Base-by-base conservation (phyloP, 2,329 filamentous ascomycete genomes). In the Massarina eburnea region DNA sequence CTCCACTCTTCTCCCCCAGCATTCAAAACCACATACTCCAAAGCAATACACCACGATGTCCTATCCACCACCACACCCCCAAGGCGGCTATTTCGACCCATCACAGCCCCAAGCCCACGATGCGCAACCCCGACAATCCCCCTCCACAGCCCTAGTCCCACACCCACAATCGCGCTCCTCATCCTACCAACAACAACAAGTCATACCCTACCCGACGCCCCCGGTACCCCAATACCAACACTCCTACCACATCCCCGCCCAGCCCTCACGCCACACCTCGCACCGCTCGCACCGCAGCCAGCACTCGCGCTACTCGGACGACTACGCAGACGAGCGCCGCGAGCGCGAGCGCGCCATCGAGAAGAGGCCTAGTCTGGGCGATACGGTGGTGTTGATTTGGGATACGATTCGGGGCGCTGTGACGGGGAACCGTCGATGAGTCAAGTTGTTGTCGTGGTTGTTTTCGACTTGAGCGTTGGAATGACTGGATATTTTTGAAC, bases 331-430 rank as follows among this genome's bases (percentile, higher is more conserved):
- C 19, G 35, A 42, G 18, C 12, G 33, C 21, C n/a, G 37, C 18
- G 24, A 43, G 14, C 15, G 22, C 19, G 17, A 36, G n/a, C 20
- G 36, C 14, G 33, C 29, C 14, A 8, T 36, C 15, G 51, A 56
- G 29, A 43, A 48, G 34, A 36, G 57, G 35, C 57, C 57, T 2
- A 56, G 50, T 8, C 41, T 54, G 15, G 57, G 57, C 7, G 57
- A 55, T 37, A 55, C 50, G 12, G 15, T 53, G 21, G 30, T 45
- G 15, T 38, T 53, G 45, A 35, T 55, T 4, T 53, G 47, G 47
- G 39, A 44, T 17, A 45, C 40, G 18, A 20, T 55, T 3, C 12
- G 20, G 52, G 50, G 34, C 37, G 41, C 46, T 18, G 19, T 53
- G 35, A 45, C 43, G 22, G 43, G 46, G 36, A 39, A 40, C 40